A percentile compares a stretch with the other conserved stretches of the same genome.
Evolutionary conservation across 2,329 filamentous ascomycete genomes (phyloP).

Genomic region (Aspergillus pseudoviridinutans): DNA sequence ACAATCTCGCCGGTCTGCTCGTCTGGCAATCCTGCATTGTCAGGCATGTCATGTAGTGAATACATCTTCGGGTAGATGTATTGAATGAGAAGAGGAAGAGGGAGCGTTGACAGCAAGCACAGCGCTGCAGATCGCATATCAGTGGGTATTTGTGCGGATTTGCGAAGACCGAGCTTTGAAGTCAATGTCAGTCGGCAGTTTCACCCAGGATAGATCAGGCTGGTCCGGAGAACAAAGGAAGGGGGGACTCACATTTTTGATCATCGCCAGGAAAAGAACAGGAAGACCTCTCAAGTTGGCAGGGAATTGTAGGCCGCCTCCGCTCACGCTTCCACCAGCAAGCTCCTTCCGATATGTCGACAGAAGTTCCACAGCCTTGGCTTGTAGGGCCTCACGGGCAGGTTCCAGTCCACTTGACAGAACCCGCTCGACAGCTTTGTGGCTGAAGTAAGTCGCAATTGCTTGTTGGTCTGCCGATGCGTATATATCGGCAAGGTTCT

Average conservation of each 20-base stretch:
- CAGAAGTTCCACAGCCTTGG: conserved; percentile 86
- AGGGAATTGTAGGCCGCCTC: conserved; percentile 85
- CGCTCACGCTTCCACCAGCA: conserved; percentile 91
- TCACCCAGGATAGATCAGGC: background rate
- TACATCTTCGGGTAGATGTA: conserved; percentile 87
- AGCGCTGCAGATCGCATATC: conserved; percentile 91
- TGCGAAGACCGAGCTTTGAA: conserved; percentile 67
- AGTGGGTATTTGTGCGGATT: conserved; percentile 88
- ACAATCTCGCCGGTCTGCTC: conserved; percentile 82
- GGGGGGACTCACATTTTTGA: conserved; percentile 77
- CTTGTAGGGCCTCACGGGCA: conserved; percentile 83
- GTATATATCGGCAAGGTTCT: conserved; percentile 84
- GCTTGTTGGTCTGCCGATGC: conserved; percentile 92
- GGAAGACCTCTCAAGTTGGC: conserved; percentile 86
- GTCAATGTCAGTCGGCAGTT: conserved; percentile 20
- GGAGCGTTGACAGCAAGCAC: conserved; percentile 88
- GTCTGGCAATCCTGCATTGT: conserved; percentile 82
- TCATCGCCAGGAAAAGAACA: conserved; percentile 85
- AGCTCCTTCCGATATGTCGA: conserved; percentile 97
- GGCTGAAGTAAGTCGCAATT: conserved; percentile 89
- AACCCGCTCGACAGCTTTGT: conserved; percentile 92
- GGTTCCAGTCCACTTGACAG: conserved; percentile 83
- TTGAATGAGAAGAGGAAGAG: conserved; percentile 82
- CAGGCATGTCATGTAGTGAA: conserved; percentile 92
- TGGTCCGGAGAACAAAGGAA: background rate